Evolutionary conservation across 805 yeast genomes (phyloP), one percentile per base, ranked within the genome.

Genomic region (Candida tibetensis): DNA sequence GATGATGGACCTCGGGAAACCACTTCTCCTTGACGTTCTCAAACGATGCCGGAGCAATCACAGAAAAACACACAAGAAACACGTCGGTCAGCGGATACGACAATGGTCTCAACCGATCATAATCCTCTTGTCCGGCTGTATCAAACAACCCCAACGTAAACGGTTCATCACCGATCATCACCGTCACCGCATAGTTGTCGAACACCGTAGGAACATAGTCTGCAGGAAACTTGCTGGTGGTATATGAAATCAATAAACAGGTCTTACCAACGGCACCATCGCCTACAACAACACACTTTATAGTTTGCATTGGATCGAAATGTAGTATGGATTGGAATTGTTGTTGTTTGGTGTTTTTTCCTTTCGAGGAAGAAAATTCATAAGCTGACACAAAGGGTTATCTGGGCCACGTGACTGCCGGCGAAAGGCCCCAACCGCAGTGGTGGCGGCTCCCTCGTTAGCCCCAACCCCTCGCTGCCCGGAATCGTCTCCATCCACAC

Each of bases 221-320:
- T 39, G 95, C 93, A 21, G 99, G 99, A 67, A 91, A 91, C 63
- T 91, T 93, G 69, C 88, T 86, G 44, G 96, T 91, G 37, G 98
- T 91, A 68, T 91, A 91, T 47, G 97, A 90, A 58, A 91, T 91
- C 52, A 93, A 76, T 47, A 93, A 79, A 71, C 98, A 91, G 14
- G 98, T 91, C 43, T 89, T 91, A 54, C 99, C 99, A 47, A 93
- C 98, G 52, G 98, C 98, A 86, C 99, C 99, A 70, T 93, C 99
- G 49, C 99, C 99, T 40, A 93, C 98, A 49, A 91, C 97, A 49
- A 93, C 98, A 76, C 98, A 93, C 69, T 91, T 91, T 64, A 85
- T 75, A 42, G 82, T 72, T 58, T 73, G 77, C 79, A 75, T 74
- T 31, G 15, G 37, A 21, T 7, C n/a, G n/a, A n/a, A n/a, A n/a